phyloP scores from a whole-genome alignment of 768 basidiomycete genomes.

The Coprinellus aureogranulatus region DNA sequence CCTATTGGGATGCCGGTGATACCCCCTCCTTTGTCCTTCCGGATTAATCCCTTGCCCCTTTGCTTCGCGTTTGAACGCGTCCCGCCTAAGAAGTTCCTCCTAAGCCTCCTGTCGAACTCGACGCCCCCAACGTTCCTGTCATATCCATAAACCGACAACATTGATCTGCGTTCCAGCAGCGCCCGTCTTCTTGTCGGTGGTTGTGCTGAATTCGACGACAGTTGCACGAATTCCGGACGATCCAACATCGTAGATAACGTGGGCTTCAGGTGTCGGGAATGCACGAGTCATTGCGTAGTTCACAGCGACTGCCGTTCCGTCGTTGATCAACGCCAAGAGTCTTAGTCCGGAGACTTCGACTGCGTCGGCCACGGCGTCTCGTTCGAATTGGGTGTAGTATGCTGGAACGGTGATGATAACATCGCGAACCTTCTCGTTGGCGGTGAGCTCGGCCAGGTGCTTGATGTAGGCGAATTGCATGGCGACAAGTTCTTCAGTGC shows the following conservation, averaged over 20 bases:
- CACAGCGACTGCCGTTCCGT: slow-evolving; percentile 92
- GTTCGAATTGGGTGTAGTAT: slow-evolving; percentile 86
- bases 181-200: slow-evolving; percentile 50
- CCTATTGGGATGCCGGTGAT: too few relatives aligned
- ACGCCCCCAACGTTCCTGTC: slow-evolving; percentile 75
- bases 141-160: slow-evolving; percentile 78
- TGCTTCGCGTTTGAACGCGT: slow-evolving; percentile 69
- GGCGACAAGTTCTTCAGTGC: slow-evolving; percentile 85
- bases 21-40: slow-evolving; percentile 74
- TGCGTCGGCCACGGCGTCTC: slow-evolving; percentile 89
- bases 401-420: slow-evolving; percentile 88
- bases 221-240: slow-evolving; percentile 80
- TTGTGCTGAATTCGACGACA: slow-evolving; percentile 63
- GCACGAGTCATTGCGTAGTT: slow-evolving; percentile 97
- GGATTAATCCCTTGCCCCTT: slow-evolving; percentile 62
- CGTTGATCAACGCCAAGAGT: slow-evolving; percentile 82
- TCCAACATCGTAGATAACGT: slow-evolving; percentile 93
- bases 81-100: slow-evolving; percentile 78
- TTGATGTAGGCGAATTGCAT: slow-evolving; percentile 94
- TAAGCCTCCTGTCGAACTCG: slow-evolving; percentile 79
- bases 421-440: slow-evolving; percentile 76
- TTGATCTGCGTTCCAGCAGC: slow-evolving; percentile 65
- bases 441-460: slow-evolving; percentile 75
- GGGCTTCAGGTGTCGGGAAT: slow-evolving; percentile 77
- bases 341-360: slow-evolving; percentile 87